A percentile compares a stretch with the other conserved stretches of the same genome.
phyloP scores from a whole-genome alignment of 208 protist species.

The Leishmania major region DNA sequence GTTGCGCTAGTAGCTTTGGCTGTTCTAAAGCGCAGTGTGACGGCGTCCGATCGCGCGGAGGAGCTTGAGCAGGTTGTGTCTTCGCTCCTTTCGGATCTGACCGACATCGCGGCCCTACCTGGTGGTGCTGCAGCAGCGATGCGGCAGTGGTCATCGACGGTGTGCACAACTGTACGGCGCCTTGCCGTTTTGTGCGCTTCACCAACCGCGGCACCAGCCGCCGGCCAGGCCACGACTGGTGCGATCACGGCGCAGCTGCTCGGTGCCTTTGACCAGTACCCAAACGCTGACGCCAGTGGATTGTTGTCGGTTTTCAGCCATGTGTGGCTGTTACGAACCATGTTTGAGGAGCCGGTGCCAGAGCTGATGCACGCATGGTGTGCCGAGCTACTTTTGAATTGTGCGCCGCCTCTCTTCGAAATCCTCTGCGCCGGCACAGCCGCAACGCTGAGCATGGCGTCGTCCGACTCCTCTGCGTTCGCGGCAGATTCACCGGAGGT shows the following conservation, averaged over 20 bases:
- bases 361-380: slow-evolving; percentile 17
- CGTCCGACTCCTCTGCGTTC: neutral
- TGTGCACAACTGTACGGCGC: slow-evolving; percentile 13
- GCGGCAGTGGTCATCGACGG: slow-evolving; percentile 17
- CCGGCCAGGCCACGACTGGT: neutral
- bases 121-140: neutral
- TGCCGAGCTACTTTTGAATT: slow-evolving; percentile 19
- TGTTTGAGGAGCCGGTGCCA: slow-evolving; percentile 24
- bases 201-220: neutral
- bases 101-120: slow-evolving; percentile 3
- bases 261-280: slow-evolving; percentile 5
- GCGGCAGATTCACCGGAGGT: neutral
- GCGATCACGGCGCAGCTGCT: slow-evolving; percentile 14
- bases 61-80: slow-evolving; percentile 24
- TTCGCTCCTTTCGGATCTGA: slow-evolving; percentile 17
- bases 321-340: slow-evolving; percentile 16
- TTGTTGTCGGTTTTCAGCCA: slow-evolving; percentile 14
- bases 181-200: slow-evolving; percentile 11
- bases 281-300: neutral
- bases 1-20: slow-evolving; percentile 40
- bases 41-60: neutral
- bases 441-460: neutral
- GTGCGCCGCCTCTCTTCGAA: slow-evolving; percentile 17
- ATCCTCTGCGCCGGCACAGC: slow-evolving; percentile 9
- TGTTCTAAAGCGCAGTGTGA: slow-evolving; percentile 48